phyloP scores from a whole-genome alignment of 768 basidiomycete genomes.

The Pleurotus ostreatus region DNA sequence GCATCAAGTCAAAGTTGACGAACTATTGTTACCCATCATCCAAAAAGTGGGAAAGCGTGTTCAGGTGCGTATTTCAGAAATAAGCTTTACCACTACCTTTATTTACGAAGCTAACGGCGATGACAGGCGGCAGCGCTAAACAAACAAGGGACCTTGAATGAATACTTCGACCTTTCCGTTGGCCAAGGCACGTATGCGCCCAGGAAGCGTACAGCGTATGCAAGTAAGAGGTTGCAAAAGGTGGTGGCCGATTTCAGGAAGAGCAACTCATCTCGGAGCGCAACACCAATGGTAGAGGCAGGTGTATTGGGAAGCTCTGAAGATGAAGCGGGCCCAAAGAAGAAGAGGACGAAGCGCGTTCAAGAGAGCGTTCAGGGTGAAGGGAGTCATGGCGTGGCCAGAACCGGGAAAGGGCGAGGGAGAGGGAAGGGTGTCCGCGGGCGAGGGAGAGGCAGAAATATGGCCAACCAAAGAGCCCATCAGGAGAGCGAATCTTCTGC shows the following conservation, averaged over 20 bases:
- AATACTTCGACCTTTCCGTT: constrained; percentile 68
- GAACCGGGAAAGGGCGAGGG: constrained; percentile 8
- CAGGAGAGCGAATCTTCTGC: neutral
- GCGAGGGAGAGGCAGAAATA: constrained; percentile 11
- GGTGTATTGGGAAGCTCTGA: constrained; percentile 16
- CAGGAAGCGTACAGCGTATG: constrained; percentile 74
- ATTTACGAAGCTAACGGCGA: neutral
- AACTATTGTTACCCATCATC: constrained; percentile 87
- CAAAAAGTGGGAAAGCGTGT: constrained; percentile 81
- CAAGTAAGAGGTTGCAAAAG: constrained; percentile 83
- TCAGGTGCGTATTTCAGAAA: constrained; percentile 41
- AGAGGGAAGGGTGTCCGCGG: constrained; percentile 11
- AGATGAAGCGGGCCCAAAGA: constrained; percentile 25
- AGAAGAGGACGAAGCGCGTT: constrained; percentile 23
- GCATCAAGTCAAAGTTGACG: constrained; percentile 80
- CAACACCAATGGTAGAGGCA: constrained; percentile 16
- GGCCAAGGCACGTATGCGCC: constrained; percentile 74
- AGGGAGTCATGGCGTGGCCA: neutral
- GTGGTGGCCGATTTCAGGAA: constrained; percentile 81
- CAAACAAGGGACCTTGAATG: constrained; percentile 71
- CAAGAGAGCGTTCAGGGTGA: neutral
- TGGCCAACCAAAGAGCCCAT: neutral
- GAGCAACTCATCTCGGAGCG: constrained; percentile 28
- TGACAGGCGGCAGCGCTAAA: constrained; percentile 58
- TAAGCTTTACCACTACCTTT: neutral